Evolutionary conservation across 257 asterid genomes (phyloP).

Genomic region (Nicotiana otophora): DNA sequence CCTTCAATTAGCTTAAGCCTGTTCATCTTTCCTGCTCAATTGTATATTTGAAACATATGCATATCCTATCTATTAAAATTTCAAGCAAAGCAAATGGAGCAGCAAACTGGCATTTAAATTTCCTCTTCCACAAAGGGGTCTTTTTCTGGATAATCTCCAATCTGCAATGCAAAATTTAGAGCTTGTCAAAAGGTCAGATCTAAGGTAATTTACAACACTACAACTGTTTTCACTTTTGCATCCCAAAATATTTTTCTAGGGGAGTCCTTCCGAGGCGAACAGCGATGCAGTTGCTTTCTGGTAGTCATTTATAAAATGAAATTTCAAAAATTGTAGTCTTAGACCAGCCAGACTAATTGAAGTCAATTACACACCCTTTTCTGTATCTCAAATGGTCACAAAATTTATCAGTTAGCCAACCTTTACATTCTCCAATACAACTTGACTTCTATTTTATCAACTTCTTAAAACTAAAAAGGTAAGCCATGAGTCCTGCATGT

Average conservation of each 20-base stretch:
- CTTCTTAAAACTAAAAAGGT: background rate
- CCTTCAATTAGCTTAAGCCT: background rate
- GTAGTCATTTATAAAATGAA: background rate
- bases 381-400: background rate
- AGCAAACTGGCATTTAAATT: constrained; percentile 30
- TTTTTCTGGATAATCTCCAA: constrained; percentile 82
- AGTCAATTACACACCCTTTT: background rate
- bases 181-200: background rate
- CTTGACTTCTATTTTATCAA: background rate
- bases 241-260: background rate
- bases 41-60: background rate
- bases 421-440: background rate
- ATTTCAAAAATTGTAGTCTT: background rate
- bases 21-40: background rate
- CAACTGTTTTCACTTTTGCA: background rate
- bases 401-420: background rate
- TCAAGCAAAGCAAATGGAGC: background rate
- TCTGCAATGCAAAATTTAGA: constrained; percentile 36
- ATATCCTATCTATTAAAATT: background rate
- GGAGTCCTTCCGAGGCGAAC: background rate
- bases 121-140: constrained; percentile 92
- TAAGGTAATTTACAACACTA: background rate
- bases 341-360: background rate
- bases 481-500: background rate
- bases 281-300: background rate